These are phyloP conservation scores for Tetrapisispora pingtungensis DNA, from an alignment of 805 yeast genomes.

Conservation along the genomic window DNA sequence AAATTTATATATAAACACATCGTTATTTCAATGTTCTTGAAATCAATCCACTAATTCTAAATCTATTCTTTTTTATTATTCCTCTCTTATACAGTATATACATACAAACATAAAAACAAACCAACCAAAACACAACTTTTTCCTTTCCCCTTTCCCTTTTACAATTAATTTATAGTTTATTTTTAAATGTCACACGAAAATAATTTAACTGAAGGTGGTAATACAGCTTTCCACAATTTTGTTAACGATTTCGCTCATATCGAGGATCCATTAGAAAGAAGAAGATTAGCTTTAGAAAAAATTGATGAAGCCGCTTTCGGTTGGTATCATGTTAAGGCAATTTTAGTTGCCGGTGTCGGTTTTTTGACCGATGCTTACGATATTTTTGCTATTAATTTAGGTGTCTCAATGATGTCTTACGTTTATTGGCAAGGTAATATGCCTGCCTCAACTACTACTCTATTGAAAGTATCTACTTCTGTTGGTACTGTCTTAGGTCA, in stretches of 20 bases:
- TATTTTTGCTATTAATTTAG: constrained; percentile 82
- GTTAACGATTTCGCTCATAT: constrained; percentile 70
- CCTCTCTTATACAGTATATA: no score
- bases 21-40: no score
- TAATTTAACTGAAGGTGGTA: constrained; percentile 48
- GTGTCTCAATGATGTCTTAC: constrained; percentile 65
- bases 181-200: background rate
- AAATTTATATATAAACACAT: no score
- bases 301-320: constrained; percentile 73
- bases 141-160: no score
- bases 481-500: constrained; percentile 94
- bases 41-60: no score
- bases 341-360: constrained; percentile 85
- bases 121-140: no score
- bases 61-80: no score
- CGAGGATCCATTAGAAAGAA: constrained; percentile 77
- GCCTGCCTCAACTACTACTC: constrained; percentile 64
- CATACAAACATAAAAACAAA: no score
- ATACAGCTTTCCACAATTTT: constrained; percentile 78
- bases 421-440: constrained; percentile 59
- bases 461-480: constrained; percentile 80
- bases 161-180: no score
- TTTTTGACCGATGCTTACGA: constrained; percentile 90
- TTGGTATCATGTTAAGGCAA: constrained; percentile 76
- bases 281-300: constrained; percentile 75